Conservation (phyloP, 2,329 filamentous ascomycete species). For the Huntiella moniliformis region DNA sequence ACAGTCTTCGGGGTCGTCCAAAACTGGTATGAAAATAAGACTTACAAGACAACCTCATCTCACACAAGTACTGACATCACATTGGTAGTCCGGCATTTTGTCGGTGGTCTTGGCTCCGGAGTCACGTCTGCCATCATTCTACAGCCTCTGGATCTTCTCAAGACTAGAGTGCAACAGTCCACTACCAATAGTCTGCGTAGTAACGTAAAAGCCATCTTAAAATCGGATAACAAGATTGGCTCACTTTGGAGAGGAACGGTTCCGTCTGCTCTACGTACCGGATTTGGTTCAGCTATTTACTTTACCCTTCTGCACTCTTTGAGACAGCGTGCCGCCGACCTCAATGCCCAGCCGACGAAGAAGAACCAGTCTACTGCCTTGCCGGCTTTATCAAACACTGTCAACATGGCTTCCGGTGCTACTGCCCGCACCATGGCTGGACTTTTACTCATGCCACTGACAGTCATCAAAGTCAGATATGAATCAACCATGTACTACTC, state of each 20-base stretch:
- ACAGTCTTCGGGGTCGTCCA: slow-evolving; percentile 9
- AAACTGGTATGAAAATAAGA: slow-evolving; percentile 6
- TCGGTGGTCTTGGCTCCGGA: slow-evolving; percentile 73
- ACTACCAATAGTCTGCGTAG: slow-evolving; percentile 47
- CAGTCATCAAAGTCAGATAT: slow-evolving; percentile 90
- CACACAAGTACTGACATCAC: not conserved
- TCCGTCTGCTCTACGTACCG: slow-evolving; percentile 82
- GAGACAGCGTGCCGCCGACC: slow-evolving; percentile 23
- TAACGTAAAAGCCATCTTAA: slow-evolving; percentile 37
- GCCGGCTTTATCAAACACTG: slow-evolving; percentile 64
- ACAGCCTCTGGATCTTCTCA: slow-evolving; percentile 88
- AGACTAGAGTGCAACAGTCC: slow-evolving; percentile 87
- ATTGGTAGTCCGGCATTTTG: slow-evolving; percentile 60
- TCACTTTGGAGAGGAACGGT: slow-evolving; percentile 83
- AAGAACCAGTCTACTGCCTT: slow-evolving; percentile 43
- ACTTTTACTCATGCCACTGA: slow-evolving; percentile 86
- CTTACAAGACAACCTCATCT: no score
- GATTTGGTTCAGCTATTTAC: slow-evolving; percentile 83
- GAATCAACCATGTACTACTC: slow-evolving; percentile 67
- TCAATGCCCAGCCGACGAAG: slow-evolving; percentile 12
- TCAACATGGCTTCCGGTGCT: slow-evolving; percentile 73
- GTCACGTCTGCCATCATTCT: slow-evolving; percentile 75
- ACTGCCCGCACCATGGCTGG: slow-evolving; percentile 70
- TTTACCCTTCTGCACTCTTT: slow-evolving; percentile 76
- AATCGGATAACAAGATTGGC: slow-evolving; percentile 43